Evolutionary conservation across 768 basidiomycete species (phyloP).

Genomic region (Mycena filopes): DNA sequence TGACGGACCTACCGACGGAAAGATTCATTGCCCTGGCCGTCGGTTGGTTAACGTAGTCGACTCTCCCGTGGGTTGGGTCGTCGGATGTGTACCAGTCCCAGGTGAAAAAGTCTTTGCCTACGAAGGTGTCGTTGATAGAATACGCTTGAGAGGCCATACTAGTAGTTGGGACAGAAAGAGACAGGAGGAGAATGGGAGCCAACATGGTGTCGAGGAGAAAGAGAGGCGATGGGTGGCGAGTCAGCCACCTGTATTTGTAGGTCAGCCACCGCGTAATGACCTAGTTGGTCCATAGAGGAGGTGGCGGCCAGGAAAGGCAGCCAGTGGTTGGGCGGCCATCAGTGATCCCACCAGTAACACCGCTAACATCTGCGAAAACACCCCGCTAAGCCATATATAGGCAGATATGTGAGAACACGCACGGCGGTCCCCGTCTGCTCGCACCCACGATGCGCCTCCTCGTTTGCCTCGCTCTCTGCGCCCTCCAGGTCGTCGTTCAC

Average conservation of each 20-base stretch:
- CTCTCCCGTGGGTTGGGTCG: slow-evolving; percentile 76
- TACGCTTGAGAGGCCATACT: slow-evolving; percentile 28
- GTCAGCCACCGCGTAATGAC: no score
- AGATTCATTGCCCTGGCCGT: slow-evolving; percentile 57
- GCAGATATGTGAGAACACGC: not conserved
- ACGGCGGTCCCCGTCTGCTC: not conserved
- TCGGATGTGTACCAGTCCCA: slow-evolving; percentile 62
- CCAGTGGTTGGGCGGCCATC: no score
- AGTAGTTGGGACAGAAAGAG: slow-evolving; percentile 5
- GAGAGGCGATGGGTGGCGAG: not conserved
- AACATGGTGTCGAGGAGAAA: slow-evolving; percentile 23
- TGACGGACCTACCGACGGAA: slow-evolving; percentile 52
- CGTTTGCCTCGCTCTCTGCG: slow-evolving; percentile 9
- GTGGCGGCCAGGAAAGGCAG: no score
- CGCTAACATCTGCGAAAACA: no score
- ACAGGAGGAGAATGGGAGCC: slow-evolving; percentile 14
- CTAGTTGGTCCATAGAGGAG: no score
- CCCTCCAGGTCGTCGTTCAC: not conserved
- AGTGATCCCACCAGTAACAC: no score
- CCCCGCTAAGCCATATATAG: no score
- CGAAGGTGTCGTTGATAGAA: slow-evolving; percentile 35
- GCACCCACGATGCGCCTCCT: slow-evolving; percentile 15
- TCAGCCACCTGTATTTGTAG: no score
- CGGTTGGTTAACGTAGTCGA: slow-evolving; percentile 62
- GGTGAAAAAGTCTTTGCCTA: slow-evolving; percentile 54